Evolutionary conservation across 2,329 filamentous ascomycete species (phyloP), one percentile per base, ranked within the genome.

Genomic region (Diaporthe caulivora): DNA sequence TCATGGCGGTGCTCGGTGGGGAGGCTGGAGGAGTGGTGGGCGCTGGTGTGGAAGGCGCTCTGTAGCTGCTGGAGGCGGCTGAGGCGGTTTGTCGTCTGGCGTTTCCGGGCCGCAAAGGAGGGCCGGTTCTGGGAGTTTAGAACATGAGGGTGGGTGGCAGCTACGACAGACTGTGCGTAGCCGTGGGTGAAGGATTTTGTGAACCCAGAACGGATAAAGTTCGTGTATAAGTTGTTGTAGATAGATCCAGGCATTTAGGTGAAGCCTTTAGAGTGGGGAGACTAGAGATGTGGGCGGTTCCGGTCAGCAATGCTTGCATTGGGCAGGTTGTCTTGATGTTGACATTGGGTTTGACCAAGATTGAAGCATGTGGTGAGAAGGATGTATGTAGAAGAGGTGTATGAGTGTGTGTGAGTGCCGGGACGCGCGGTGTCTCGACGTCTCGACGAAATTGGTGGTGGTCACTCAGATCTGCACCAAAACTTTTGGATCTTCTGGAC

Each of bases 81-180:
- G 77, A 89, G 85, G 76, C 87, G 86, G 77, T 86, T 87, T 80
- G 84, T 88, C 34, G 73, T 62, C 71, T 73, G 73, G 78, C 87
- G 88, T 80, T 88, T 88, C 78, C 89, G 88, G 69, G 69, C 72
- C 75, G 86, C 88, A 80, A 91, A 92, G 79, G 89, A 89, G 76
- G 89, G 89, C 78, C 90, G 88, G 82, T 90, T 91, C 83, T 91
- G 95, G 82, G 86, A 92, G 89, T 92, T 95, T 90, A 88, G 91
- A 89, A 87, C 93, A 92, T 89, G 88, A 72, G 90, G 90, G 76
- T 98, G 95, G 77, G 95, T 95, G 80, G 95, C 96, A 81, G 97
- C 97, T 86, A 99, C 95, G 86, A 98, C 93, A 76, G 95, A 98
- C 84, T 98, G 96, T 80, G 95, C 95, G 90, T 98, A 98, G 86